phyloP scores from a whole-genome alignment of 2,329 filamentous ascomycete genomes.

The Stemphylium beticola region DNA sequence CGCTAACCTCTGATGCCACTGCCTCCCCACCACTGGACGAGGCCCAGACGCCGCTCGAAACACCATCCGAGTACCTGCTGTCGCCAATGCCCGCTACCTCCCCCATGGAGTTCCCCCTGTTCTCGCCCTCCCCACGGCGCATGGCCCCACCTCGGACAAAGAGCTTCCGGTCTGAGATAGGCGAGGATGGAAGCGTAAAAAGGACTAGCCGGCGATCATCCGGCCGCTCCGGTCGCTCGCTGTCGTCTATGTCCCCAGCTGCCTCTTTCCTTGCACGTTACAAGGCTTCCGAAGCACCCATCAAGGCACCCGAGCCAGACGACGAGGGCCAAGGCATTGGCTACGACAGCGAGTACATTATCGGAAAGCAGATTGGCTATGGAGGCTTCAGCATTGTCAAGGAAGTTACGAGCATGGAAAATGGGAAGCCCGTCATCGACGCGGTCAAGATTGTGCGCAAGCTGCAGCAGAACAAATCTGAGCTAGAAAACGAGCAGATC shows the following conservation, averaged over 20 bases:
- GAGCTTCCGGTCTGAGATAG: constrained; percentile 42
- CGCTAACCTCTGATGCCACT: constrained; percentile 52
- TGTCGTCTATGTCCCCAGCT: constrained; percentile 62
- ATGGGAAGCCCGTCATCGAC: constrained; percentile 59
- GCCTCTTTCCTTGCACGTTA: constrained; percentile 65
- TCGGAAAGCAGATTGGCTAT: constrained; percentile 69
- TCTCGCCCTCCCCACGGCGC: constrained; percentile 32
- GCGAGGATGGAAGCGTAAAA: constrained; percentile 44
- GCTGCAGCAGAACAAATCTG: constrained; percentile 60
- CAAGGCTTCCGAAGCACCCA: constrained; percentile 45
- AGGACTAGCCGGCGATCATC: constrained; percentile 50
- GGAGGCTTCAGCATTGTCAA: constrained; percentile 72
- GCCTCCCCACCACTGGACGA: constrained; percentile 49
- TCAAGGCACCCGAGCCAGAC: constrained; percentile 61
- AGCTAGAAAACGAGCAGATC: constrained; percentile 68
- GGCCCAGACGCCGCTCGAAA: constrained; percentile 47
- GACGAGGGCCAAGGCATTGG: constrained; percentile 72
- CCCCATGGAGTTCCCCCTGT: constrained; percentile 45
- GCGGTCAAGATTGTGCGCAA: constrained; percentile 74
- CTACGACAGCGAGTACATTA: constrained; percentile 65
- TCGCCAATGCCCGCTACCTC: constrained; percentile 45
- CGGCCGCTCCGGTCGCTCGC: constrained; percentile 56
- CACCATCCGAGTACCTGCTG: constrained; percentile 41
- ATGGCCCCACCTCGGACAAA: constrained; percentile 39
- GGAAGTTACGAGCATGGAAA: constrained; percentile 68